Base-by-base conservation (phyloP, 495 filamentous ascomycete genomes). In the Aspergillus bridgeri region DNA sequence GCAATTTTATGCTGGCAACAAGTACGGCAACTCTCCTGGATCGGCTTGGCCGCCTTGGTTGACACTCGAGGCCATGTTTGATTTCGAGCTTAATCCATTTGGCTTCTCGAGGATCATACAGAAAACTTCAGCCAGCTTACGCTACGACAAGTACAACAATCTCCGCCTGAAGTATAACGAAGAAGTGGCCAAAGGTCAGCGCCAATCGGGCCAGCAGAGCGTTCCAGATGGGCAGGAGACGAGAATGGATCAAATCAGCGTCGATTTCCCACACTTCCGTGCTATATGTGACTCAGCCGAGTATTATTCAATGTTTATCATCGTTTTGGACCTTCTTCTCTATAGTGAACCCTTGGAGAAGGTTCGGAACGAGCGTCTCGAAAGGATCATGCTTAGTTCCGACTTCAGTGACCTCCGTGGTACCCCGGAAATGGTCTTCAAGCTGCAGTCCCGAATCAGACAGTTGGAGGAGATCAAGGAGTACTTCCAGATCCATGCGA, bases 311-410 rank as follows among this genome's bases (percentile, higher is more conserved):
- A 87, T 98, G 78, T 98, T 97, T 64, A 90, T 97, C 72, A 98
- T 98, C 60, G 91, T 96, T 11, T 79, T 96, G 60, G 94, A 98
- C 72, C 80, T 98, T 27, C 79, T 98, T 52, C 84, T 98, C 60
- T 98, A 97, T 69, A 96, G 84, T 65, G 94, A 98, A 67, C 94
- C 94, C 19, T 78, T 95, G 29, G 95, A 98, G 74, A 98, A 98
- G 76, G 91, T 94, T 18, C 83, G 94, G 20, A 95, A 82, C 56
- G 95, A 98, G 68, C 85, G 90, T 54, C 76, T 98, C 9, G 94
- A 98, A 70, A 96, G 95, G 79, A 98, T 98, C 65, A 96, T 98
- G 89, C 85, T 98, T 22, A 94, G 91, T n/a, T 98, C 95, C 13
- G 94, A 99, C 75, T 99, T 99, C 71, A 99, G 94, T 72, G 93